These are phyloP conservation scores for Ustilago loliicola DNA, from an alignment of 1,284 basidiomycete species.

Conservation along the genomic window DNA sequence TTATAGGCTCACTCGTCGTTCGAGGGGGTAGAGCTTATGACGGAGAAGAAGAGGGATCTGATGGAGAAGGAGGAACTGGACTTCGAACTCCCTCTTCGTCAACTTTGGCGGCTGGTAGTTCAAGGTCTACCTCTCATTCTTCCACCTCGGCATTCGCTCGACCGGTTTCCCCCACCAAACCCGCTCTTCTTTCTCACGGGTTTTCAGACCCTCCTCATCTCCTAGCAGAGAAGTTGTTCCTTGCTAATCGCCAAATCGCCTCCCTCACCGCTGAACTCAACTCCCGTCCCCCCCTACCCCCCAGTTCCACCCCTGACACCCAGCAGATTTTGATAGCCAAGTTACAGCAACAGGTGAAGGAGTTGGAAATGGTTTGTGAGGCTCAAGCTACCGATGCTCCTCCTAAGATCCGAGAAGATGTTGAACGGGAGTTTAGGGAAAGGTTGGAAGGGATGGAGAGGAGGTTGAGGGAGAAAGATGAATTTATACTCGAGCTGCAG, in stretches of 20 bases:
- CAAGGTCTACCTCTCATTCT: constrained; percentile 19
- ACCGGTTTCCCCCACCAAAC: constrained; percentile 58
- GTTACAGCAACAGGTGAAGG: constrained; percentile 53
- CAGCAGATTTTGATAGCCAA: constrained; percentile 49
- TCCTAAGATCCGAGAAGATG: constrained; percentile 62
- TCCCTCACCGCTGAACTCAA: constrained; percentile 48
- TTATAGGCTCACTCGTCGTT: constrained; percentile 61
- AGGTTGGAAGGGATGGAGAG: constrained; percentile 28
- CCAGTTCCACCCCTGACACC: constrained; percentile 5
- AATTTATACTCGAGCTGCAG: constrained; percentile 51
- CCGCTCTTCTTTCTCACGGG: constrained; percentile 10
- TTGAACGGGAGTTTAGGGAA: constrained; percentile 52
- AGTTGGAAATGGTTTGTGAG: constrained; percentile 65
- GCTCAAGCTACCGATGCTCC: constrained; percentile 58
- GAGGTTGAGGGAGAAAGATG: constrained; percentile 48
- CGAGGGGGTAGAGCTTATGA: constrained; percentile 48
- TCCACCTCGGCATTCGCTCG: constrained; percentile 33
- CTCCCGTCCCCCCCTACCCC: constrained; percentile 45
- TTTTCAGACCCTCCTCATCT: constrained; percentile 57
- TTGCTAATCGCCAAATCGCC: constrained; percentile 50
- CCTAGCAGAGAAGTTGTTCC: constrained; percentile 65
- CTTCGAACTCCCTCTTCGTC: constrained; percentile 4
- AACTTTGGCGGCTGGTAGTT: constrained; percentile 13
- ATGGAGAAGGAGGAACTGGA: constrained; percentile 10
- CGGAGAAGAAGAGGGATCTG: constrained; percentile 16